A percentile compares a stretch with the other conserved stretches of the same genome.
Evolutionary conservation across 768 basidiomycete species (phyloP).

Genomic region (Naematelia encephala): DNA sequence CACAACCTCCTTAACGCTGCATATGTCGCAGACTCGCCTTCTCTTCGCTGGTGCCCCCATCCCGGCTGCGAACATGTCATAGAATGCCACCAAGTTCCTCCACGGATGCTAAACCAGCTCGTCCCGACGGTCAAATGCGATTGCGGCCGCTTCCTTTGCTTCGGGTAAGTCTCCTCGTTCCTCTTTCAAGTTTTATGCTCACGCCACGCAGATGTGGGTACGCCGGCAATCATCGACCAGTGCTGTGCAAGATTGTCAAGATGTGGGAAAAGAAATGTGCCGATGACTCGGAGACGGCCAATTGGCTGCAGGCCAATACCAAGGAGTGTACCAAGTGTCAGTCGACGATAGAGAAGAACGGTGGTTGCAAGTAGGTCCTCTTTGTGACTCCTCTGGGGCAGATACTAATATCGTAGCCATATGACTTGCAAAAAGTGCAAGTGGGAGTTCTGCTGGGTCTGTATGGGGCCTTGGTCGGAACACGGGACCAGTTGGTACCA

Average conservation of each 20-base stretch:
- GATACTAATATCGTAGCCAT: constrained; percentile 60
- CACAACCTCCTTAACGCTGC: constrained; percentile 82
- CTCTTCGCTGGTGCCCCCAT: constrained; percentile 91
- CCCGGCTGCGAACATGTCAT: constrained; percentile 93
- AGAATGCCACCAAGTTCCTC: constrained; percentile 75
- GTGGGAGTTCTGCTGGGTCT: constrained; percentile 94
- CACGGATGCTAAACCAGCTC: constrained; percentile 68
- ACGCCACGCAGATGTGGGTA: constrained; percentile 61
- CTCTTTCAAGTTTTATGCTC: neutral
- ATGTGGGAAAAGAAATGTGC: constrained; percentile 96
- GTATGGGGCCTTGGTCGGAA: constrained; percentile 98
- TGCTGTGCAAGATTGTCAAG: constrained; percentile 80
- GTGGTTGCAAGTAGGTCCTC: constrained; percentile 91
- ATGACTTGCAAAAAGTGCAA: constrained; percentile 99
- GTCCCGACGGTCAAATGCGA: constrained; percentile 89
- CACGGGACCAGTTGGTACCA: constrained; percentile 98
- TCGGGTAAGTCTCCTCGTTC: constrained; percentile 57
- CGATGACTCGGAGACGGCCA: constrained; percentile 96
- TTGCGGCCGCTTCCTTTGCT: constrained; percentile 81
- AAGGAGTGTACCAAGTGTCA: constrained; percentile 96
- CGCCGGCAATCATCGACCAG: constrained; percentile 84
- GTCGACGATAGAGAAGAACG: constrained; percentile 99
- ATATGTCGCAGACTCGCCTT: constrained; percentile 78
- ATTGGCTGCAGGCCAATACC: constrained; percentile 99
- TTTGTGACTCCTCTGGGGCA: constrained; percentile 6